Evolutionary conservation across 805 yeast species (phyloP), one percentile per base, ranked within the genome.

Genomic region (Soucietia sequanensis): DNA sequence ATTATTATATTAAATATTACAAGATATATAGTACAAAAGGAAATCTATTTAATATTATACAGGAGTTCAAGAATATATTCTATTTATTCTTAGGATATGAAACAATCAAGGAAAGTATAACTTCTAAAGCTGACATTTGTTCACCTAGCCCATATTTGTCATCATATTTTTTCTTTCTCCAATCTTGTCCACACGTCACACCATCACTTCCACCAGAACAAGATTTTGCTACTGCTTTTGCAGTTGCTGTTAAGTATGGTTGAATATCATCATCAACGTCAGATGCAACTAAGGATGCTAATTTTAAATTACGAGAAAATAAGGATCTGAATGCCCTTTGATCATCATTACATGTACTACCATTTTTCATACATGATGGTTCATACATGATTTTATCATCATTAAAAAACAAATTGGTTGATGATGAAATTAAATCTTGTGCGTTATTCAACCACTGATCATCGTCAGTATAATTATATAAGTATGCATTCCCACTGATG

Each of bases 311-410:
- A 37, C 96, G 70, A 2, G 89, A 56, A 47, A 86, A 73, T 47
- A 82, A 84, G 1, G 95, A 95, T 66, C 85, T 86, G 73, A 91
- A 90, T n/a, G 93, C 78, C 39, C 95, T 72, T 68, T 90, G 95
- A 68, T 90, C 97, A 36, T 77, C 81, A 60, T 86, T 77, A 68
- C 98, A 90, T 24, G 71, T 67, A 16, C 56, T 58, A 14, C 13
- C 14, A 2, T 65, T 46, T 12, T 70, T 68, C 67, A 86, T 93
- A 60, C 97, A 90, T 1, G 95, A 87, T 5, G 84, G 81, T 57
- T 90, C 98, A 52, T 72, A 84, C 78, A 87, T 72, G 32, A 86
- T 63, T 25, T 62, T 47, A 27, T 73, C 62, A 25, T 58, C 42
- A 35, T 65, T 62, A 60, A 86, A 84, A 53, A 82, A 80, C 4